phyloP scores from a whole-genome alignment of 495 filamentous ascomycete species.

The Penicillium crystallinum region DNA sequence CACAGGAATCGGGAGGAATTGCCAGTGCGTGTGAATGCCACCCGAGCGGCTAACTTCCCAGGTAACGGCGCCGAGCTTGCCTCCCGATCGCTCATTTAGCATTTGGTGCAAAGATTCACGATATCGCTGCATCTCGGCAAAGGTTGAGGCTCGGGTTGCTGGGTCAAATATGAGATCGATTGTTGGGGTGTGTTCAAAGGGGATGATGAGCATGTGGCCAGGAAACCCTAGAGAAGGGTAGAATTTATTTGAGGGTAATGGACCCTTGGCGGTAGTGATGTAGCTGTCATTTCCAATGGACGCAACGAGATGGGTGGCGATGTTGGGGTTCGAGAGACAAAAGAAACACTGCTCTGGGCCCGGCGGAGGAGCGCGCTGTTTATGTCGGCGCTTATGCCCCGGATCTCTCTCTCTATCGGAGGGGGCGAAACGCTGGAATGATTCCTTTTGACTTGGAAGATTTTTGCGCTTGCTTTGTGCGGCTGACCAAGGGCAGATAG shows the following conservation, averaged over 20 bases:
- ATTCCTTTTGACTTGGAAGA: constrained; percentile 45
- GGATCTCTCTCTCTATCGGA: constrained; percentile 24
- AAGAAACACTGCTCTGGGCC: constrained; percentile 86
- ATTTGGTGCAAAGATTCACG: constrained; percentile 67
- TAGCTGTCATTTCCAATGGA: constrained; percentile 82
- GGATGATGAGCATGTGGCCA: constrained; percentile 85
- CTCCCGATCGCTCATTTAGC: constrained; percentile 42
- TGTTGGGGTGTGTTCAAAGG: constrained; percentile 70
- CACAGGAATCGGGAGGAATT: constrained; percentile 74
- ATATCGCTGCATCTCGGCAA: constrained; percentile 76
- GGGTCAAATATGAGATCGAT: constrained; percentile 54
- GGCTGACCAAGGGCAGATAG: constrained; percentile 62
- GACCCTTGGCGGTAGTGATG: constrained; percentile 87
- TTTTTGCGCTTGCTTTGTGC: constrained; percentile 54
- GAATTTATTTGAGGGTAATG: constrained; percentile 62
- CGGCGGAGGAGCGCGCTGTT: constrained; percentile 55
- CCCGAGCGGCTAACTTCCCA: constrained; percentile 79
- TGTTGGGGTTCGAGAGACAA: constrained; percentile 77
- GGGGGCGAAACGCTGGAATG: constrained; percentile 56
- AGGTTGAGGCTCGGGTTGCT: constrained; percentile 50
- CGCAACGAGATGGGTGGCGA: constrained; percentile 82
- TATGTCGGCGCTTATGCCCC: constrained; percentile 36
- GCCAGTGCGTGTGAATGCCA: constrained; percentile 90
- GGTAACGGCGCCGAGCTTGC: constrained; percentile 71
- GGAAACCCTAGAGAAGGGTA: constrained; percentile 72